A percentile compares a stretch with the other conserved stretches of the same genome.
These are phyloP conservation scores for Kodamaea lidongshanica DNA, from an alignment of 805 yeast species.

Conservation along the genomic window DNA sequence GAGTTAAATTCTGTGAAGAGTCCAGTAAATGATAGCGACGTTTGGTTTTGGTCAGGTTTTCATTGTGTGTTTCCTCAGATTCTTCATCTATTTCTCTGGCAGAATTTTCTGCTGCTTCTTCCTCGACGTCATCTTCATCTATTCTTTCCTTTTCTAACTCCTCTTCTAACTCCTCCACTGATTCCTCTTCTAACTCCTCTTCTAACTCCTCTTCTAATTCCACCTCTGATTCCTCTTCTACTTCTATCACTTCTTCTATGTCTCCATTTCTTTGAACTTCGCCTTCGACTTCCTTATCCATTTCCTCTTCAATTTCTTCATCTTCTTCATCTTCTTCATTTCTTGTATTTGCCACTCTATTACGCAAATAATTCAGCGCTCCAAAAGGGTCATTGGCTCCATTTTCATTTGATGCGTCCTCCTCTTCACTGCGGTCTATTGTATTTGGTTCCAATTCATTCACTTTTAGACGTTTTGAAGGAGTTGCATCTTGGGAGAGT, in stretches of 20 bases:
- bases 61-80: not conserved
- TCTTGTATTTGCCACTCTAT: no score
- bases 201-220: not conserved
- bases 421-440: no score
- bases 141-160: conserved; percentile 3
- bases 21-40: no score
- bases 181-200: conserved; percentile 1
- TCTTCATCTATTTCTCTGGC: not conserved
- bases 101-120: conserved; percentile 5
- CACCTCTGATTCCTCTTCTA: conserved; percentile 3
- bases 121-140: conserved; percentile 4
- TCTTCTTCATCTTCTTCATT: not conserved
- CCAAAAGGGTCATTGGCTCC: no score
- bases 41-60: not conserved
- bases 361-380: no score
- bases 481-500: not conserved
- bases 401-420: no score
- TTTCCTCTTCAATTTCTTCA: not conserved
- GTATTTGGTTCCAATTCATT: no score
- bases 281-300: no score
- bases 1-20: no score
- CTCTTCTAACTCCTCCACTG: conserved; percentile 2
- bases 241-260: conserved; percentile 13
- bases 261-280: not conserved
- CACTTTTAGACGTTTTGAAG: not conserved